A percentile compares a stretch with the other conserved stretches of the same genome.
Conservation (phyloP, 768 basidiomycete species). For the Postia placenta region DNA sequence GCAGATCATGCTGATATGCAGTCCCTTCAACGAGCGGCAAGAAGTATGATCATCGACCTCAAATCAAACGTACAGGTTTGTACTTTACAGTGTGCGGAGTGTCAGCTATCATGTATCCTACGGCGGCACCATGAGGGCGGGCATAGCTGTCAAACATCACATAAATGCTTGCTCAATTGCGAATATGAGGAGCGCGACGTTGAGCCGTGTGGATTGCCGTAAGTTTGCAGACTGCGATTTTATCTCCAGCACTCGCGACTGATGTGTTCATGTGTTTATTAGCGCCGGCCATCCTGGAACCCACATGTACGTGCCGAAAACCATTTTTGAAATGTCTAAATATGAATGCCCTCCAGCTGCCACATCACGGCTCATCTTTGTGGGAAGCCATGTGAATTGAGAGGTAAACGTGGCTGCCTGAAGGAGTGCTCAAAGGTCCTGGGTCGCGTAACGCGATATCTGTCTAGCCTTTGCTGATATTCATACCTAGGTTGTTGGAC, state of each 20-base stretch:
- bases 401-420: conserved; percentile 45
- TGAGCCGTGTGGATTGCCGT: conserved; percentile 39
- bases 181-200: no score
- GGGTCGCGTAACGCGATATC: background rate
- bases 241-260: no score
- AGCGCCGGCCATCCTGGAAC: conserved; percentile 54
- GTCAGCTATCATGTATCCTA: conserved; percentile 44
- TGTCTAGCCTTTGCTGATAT: background rate
- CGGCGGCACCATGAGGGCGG: conserved; percentile 36
- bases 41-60: conserved; percentile 38
- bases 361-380: conserved; percentile 45
- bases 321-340: no score
- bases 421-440: conserved; percentile 46
- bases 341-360: no score
- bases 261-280: background rate
- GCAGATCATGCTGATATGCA: conserved; percentile 37
- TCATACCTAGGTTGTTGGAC: conserved; percentile 35
- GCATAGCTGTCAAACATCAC: conserved; percentile 48
- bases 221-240: conserved; percentile 35
- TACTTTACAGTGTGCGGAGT: conserved; percentile 37
- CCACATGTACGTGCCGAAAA: conserved; percentile 42
- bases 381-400: conserved; percentile 42
- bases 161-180: conserved; percentile 40
- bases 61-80: conserved; percentile 43
- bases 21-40: conserved; percentile 37